These are phyloP conservation scores for Pythium biforme DNA, from an alignment of 352 stramenopile species.

Conservation along the genomic window DNA sequence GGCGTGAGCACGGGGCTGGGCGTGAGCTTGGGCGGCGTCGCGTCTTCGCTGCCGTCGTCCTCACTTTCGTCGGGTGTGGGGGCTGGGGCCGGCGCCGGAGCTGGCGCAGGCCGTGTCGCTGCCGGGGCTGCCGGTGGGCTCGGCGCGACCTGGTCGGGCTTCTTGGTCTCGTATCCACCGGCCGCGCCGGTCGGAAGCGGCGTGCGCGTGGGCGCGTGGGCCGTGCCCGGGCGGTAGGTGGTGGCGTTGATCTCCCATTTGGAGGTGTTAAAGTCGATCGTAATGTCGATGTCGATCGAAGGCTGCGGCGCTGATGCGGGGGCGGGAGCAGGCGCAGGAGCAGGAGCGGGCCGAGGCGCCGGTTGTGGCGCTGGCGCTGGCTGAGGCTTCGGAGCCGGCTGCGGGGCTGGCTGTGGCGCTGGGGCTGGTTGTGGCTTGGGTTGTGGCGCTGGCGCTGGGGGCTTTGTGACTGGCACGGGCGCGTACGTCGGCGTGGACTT, in stretches of 20 bases:
- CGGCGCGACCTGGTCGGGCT: not conserved
- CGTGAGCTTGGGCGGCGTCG: not conserved
- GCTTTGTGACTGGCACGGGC: not conserved
- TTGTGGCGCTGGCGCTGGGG: too few relatives aligned
- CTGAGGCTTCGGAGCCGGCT: not conserved
- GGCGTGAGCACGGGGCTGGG: constrained; percentile 1
- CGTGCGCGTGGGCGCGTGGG: constrained; percentile 1
- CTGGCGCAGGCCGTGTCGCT: too few relatives aligned
- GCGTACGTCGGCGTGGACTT: not conserved
- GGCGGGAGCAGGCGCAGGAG: not conserved
- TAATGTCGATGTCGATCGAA: not conserved
- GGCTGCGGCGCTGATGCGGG: not conserved
- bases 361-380: not conserved
- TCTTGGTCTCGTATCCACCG: constrained; percentile 5
- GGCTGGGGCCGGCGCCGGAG: not conserved
- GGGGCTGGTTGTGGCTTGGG: constrained; percentile 1
- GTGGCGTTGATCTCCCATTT: constrained; percentile 4
- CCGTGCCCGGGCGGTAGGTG: constrained; percentile 13
- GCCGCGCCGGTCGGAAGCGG: not conserved
- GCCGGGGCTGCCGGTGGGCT: not conserved
- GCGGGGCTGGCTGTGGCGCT: not conserved
- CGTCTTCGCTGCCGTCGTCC: constrained; percentile 1
- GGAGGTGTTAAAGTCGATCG: constrained; percentile 2
- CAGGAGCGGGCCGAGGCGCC: not conserved
- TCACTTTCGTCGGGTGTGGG: constrained; percentile 2